A percentile compares a stretch with the other conserved stretches of the same genome.
These are phyloP conservation scores for Begonia masoniana DNA, from an alignment of 306 rosid species.

Conservation along the genomic window DNA sequence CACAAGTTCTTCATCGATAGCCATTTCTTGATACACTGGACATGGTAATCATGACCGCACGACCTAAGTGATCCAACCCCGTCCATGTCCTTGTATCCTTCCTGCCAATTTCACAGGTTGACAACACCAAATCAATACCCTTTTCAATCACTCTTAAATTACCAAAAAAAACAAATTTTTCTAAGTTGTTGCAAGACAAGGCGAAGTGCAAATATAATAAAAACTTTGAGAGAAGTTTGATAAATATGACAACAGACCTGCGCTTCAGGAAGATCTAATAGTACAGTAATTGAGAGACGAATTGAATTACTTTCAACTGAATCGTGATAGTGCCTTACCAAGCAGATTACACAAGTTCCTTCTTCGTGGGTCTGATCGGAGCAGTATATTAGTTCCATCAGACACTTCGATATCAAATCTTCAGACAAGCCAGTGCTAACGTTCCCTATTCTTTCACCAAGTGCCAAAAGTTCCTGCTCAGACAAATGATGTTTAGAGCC, in stretches of 20 bases:
- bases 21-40: conserved; percentile 76
- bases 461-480: conserved; percentile 66
- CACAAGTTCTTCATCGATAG: conserved; percentile 61
- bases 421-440: conserved; percentile 74
- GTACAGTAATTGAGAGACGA: too few relatives aligned
- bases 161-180: too few relatives aligned
- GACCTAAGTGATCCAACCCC: conserved; percentile 57
- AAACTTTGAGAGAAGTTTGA: background rate
- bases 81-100: conserved; percentile 73
- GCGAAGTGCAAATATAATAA: too few relatives aligned
- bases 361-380: conserved; percentile 64
- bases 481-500: conserved; percentile 3
- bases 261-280: too few relatives aligned
- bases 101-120: conserved; percentile 28
- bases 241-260: background rate
- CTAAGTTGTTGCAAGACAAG: too few relatives aligned
- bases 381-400: conserved; percentile 65
- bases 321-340: conserved; percentile 24
- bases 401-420: conserved; percentile 45
- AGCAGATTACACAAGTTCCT: conserved; percentile 57
- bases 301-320: too few relatives aligned
- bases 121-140: background rate
- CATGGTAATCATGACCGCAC: conserved; percentile 79
- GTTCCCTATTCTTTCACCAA: conserved; percentile 72
- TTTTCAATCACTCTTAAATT: too few relatives aligned